Conservation (phyloP, 805 yeast species). For the Candida arabinofermentans region DNA sequence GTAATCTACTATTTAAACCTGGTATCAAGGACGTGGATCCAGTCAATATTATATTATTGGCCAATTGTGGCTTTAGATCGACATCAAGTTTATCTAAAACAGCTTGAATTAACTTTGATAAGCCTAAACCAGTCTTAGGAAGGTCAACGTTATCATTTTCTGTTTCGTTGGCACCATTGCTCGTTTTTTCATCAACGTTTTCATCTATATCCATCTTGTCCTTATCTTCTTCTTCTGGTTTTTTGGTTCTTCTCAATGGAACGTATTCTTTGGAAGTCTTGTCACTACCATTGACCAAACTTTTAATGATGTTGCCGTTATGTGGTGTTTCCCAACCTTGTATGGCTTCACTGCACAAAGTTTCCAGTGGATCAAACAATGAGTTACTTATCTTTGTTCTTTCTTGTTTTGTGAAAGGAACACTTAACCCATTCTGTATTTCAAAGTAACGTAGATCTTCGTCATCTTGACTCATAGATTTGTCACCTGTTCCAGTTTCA, state of each 20-base stretch:
- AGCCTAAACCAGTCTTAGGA: slow-evolving; percentile 27
- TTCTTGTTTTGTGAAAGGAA: slow-evolving; percentile 52
- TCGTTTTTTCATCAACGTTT: slow-evolving; percentile 19
- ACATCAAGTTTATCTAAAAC: slow-evolving; percentile 64
- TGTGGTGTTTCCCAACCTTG: slow-evolving; percentile 35
- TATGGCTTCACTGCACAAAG: slow-evolving; percentile 24
- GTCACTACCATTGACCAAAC: slow-evolving; percentile 25
- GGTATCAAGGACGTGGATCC: slow-evolving; percentile 83
- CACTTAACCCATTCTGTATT: slow-evolving; percentile 69
- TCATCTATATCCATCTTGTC: slow-evolving; percentile 32
- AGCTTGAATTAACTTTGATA: slow-evolving; percentile 58
- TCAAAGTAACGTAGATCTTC: slow-evolving; percentile 53
- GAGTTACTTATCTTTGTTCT: slow-evolving; percentile 66
- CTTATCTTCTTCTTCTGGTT: slow-evolving; percentile 27
- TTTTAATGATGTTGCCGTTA: slow-evolving; percentile 48
- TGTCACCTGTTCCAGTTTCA: slow-evolving; percentile 5
- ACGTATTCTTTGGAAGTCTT: slow-evolving; percentile 57
- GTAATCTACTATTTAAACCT: slow-evolving; percentile 73
- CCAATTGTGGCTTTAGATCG: slow-evolving; percentile 78
- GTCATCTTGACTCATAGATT: slow-evolving; percentile 6
- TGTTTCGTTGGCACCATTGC: slow-evolving; percentile 17
- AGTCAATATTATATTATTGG: slow-evolving; percentile 82
- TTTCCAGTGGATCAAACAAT: slow-evolving; percentile 57
- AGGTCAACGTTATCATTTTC: background rate
- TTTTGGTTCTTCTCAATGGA: slow-evolving; percentile 61